Base-by-base conservation (phyloP, 768 basidiomycete genomes). In the Harrya chromipes region DNA sequence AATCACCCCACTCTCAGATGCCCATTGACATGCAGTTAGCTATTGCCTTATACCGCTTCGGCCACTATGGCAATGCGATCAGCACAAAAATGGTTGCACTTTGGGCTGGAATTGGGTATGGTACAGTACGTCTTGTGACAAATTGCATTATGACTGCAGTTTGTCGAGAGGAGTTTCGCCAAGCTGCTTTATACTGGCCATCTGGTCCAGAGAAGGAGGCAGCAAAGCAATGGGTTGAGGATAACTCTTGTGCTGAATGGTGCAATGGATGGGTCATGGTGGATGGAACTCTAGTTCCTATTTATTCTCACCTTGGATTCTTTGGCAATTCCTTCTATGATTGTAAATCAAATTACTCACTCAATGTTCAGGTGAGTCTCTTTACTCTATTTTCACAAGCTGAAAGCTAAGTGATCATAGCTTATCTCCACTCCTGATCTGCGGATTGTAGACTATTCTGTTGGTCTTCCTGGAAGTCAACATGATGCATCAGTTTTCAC, bases 221-320 rank as follows among this genome's bases (percentile, higher is more conserved):
- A n/a, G 73, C 72, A 14, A 74, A 72, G 61, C 14, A 19, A 2
- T 76, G 72, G 72, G 69, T 75, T 1, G 61, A 69, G 31, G 34
- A 46, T 3, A 58, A 64, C 20, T 70, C 69, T 0, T 76, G 74
- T 37, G 14, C 21, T 27, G 44, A 55, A 2, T 76, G 71, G 73
- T 43, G 66, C 0, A 21, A 71, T 50, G 72, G 72, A 0, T 76
- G 68, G 67, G 65, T 58, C 35, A 47, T 74, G 45, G 70, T 74
- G 35, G 73, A 75, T 58, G 73, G 74, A 1, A 76, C 71, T 7
- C 48, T 74, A 6, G 55, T 76, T 0, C 66, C 70, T 4, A 57
- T 75, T 6, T 47, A 42, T 20, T 47, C 56, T 10, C 61, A 60
- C 34, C 72, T 72, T 2, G 66, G 57, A 0, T 57, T 57, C 27